These are phyloP conservation scores for Komagataella pastoris DNA, from an alignment of 805 yeast species.

Conservation along the genomic window DNA sequence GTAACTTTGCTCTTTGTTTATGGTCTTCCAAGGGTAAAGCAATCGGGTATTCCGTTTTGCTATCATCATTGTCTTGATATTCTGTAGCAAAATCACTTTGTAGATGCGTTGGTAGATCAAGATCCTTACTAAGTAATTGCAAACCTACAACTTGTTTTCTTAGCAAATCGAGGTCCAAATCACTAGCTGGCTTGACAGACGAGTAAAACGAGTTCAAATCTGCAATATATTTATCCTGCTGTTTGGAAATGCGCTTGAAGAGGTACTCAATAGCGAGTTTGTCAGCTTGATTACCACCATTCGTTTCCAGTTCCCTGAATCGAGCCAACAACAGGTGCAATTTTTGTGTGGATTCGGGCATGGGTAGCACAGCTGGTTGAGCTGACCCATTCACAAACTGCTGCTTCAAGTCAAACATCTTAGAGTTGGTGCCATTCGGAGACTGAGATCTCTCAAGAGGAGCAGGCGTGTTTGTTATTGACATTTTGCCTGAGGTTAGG, in stretches of 20 bases:
- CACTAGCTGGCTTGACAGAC: neutral
- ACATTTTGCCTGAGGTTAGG: neutral
- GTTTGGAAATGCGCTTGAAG: constrained; percentile 24
- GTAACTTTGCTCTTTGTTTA: constrained; percentile 22
- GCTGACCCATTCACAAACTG: neutral
- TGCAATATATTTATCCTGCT: constrained; percentile 21
- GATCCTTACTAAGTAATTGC: constrained; percentile 50
- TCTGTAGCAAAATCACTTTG: constrained; percentile 22
- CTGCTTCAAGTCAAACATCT: neutral
- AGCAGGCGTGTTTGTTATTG: neutral
- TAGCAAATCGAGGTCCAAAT: constrained; percentile 27
- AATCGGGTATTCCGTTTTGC: neutral
- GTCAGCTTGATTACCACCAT: constrained; percentile 15
- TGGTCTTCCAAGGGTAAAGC: constrained; percentile 15
- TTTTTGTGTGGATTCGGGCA: constrained; percentile 12
- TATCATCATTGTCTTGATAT: constrained; percentile 1
- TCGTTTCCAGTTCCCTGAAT: constrained; percentile 13
- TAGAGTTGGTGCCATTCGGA: neutral
- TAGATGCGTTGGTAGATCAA: constrained; percentile 45
- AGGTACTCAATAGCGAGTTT: constrained; percentile 28
- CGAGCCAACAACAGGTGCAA: constrained; percentile 15
- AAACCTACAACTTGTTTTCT: constrained; percentile 49
- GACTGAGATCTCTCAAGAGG: neutral
- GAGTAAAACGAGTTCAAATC: constrained; percentile 7
- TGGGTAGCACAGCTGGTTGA: constrained; percentile 9